These are phyloP conservation scores for Arachis stenosperma DNA, from an alignment of 306 rosid species.

Conservation along the genomic window DNA sequence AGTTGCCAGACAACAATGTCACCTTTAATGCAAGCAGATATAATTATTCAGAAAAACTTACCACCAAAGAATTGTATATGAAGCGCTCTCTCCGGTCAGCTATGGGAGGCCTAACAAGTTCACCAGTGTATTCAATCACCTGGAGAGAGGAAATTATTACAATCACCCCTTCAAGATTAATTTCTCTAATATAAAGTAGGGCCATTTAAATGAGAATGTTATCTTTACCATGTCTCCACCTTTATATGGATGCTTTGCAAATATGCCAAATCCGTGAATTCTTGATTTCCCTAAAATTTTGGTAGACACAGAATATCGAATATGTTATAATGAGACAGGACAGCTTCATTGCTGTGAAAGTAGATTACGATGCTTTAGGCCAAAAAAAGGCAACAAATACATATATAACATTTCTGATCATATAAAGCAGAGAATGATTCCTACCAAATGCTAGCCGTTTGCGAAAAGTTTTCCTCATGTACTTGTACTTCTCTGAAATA, in stretches of 20 bases:
- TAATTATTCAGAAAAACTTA: slow-evolving; percentile 49
- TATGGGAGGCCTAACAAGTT: slow-evolving; percentile 91
- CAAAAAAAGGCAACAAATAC: slow-evolving; percentile 23
- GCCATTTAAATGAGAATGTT: slow-evolving; percentile 31
- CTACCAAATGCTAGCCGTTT: slow-evolving; percentile 90
- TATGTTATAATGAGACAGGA: slow-evolving; percentile 20
- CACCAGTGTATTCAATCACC: slow-evolving; percentile 97
- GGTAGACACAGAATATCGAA: background rate
- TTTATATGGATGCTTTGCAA: slow-evolving; percentile 93
- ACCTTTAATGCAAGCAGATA: slow-evolving; percentile 28
- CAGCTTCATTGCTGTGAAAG: slow-evolving; percentile 24
- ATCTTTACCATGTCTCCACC: slow-evolving; percentile 95
- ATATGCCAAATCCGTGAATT: slow-evolving; percentile 99
- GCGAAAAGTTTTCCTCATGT: slow-evolving; percentile 87
- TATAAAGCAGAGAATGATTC: slow-evolving; percentile 32
- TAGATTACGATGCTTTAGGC: slow-evolving; percentile 18
- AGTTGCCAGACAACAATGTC: background rate
- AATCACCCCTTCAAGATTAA: slow-evolving; percentile 24
- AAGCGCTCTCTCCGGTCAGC: slow-evolving; percentile 98
- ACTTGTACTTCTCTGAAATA: slow-evolving; percentile 80
- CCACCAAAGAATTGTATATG: slow-evolving; percentile 96
- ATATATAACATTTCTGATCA: slow-evolving; percentile 1
- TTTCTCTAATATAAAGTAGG: slow-evolving; percentile 28
- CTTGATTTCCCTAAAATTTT: slow-evolving; percentile 79
- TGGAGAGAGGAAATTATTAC: slow-evolving; percentile 42